These are phyloP conservation scores for Lyophyllum shimeji DNA, from an alignment of 768 basidiomycete species.

Conservation along the genomic window DNA sequence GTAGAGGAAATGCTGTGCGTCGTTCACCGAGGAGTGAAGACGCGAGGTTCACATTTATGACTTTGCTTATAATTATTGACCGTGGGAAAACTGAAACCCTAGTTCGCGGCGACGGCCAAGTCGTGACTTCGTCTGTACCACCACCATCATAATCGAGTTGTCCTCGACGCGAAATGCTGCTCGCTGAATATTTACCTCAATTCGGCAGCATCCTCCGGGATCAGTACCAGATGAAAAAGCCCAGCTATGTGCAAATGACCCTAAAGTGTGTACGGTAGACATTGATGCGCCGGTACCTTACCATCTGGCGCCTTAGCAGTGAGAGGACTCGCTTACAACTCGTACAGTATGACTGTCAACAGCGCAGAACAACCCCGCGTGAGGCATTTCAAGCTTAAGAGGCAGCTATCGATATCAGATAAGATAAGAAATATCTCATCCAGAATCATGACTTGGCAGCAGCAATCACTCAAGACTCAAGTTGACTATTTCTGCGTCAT, in stretches of 20 bases:
- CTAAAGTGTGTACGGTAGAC: not conserved
- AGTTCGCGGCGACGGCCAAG: not conserved
- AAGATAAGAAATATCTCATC: not conserved
- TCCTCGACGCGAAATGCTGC: not conserved
- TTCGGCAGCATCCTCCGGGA: no score
- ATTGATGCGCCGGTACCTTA: not conserved
- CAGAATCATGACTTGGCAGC: not conserved
- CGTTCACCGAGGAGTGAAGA: not conserved
- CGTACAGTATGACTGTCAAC: not conserved
- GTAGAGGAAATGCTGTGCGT: not conserved
- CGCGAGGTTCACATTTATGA: not conserved
- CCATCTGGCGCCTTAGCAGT: not conserved
- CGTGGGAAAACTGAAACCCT: constrained; percentile 3
- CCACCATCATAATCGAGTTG: not conserved
- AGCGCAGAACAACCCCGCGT: not conserved
- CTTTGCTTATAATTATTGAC: constrained; percentile 1
- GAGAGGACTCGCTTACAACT: not conserved
- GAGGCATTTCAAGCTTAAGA: no score
- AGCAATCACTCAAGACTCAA: not conserved
- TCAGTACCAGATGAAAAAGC: no score
- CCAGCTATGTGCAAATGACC: no score
- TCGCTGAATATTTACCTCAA: no score
- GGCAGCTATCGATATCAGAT: not conserved
- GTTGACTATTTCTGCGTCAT: not conserved
- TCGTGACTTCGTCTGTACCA: not conserved